These are phyloP conservation scores for Cladosporium sp. DNA, from an alignment of 2,329 filamentous ascomycete species.

Conservation along the genomic window DNA sequence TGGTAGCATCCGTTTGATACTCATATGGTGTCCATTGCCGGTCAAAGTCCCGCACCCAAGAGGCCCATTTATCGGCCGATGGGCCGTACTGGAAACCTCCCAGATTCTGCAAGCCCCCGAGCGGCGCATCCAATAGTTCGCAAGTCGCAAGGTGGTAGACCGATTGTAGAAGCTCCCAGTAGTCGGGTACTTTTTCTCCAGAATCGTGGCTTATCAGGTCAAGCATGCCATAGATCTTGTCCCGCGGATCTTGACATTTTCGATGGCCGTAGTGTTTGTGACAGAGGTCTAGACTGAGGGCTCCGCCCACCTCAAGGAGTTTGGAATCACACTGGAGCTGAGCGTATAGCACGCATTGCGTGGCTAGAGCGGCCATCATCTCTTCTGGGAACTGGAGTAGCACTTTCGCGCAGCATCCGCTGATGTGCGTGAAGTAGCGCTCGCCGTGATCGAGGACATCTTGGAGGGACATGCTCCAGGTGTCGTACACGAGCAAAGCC, in stretches of 20 bases:
- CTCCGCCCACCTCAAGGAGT: background rate
- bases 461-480: background rate
- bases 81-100: background rate
- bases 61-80: background rate
- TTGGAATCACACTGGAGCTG: background rate
- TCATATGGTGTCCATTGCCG: background rate
- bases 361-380: too few species aligned
- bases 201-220: background rate
- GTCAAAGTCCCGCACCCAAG: background rate
- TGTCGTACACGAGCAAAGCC: background rate
- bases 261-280: background rate
- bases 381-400: background rate
- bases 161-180: background rate
- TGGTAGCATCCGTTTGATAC: background rate
- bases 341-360: background rate
- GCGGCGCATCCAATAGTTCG: background rate
- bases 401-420: background rate
- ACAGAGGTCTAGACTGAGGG: background rate
- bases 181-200: background rate
- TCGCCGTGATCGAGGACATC: background rate
- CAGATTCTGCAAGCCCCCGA: background rate
- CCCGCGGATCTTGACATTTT: background rate
- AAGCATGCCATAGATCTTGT: background rate
- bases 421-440: background rate
- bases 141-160: background rate